Conservation (phyloP, 2,329 filamentous ascomycete species). For the Fusarium nisikadoi region DNA sequence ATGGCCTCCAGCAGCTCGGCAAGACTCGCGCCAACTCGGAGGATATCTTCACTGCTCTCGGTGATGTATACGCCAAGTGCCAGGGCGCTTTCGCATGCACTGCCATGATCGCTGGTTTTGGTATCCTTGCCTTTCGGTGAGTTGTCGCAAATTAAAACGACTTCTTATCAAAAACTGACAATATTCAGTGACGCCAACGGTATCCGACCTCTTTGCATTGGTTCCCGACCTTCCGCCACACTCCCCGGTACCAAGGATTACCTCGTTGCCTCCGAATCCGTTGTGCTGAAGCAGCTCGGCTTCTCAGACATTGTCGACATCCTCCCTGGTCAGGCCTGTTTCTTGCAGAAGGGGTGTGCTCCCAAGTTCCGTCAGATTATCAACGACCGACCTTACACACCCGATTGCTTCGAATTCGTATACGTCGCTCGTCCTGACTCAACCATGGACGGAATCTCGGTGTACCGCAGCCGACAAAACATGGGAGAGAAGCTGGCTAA, state of each 20-base stretch:
- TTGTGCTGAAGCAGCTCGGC: slow-evolving; percentile 83
- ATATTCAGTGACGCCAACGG: slow-evolving; percentile 59
- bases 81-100: slow-evolving; percentile 83
- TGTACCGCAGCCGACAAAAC: slow-evolving; percentile 83
- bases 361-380: slow-evolving; percentile 83
- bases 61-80: slow-evolving; percentile 77
- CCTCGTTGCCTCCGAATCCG: slow-evolving; percentile 90
- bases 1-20: slow-evolving; percentile 81
- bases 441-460: slow-evolving; percentile 87
- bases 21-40: slow-evolving; percentile 83
- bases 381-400: slow-evolving; percentile 74
- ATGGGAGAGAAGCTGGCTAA: slow-evolving; percentile 87
- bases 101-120: slow-evolving; percentile 84
- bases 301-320: slow-evolving; percentile 82
- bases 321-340: slow-evolving; percentile 84
- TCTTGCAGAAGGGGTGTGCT: slow-evolving; percentile 79
- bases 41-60: slow-evolving; percentile 79
- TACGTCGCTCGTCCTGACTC: slow-evolving; percentile 88
- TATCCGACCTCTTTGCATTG: slow-evolving; percentile 84
- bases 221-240: slow-evolving; percentile 74
- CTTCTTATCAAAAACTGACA: slow-evolving; percentile 66
- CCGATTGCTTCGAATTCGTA: slow-evolving; percentile 68
- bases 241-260: slow-evolving; percentile 77
- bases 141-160: slow-evolving; percentile 56
- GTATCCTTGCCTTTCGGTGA: slow-evolving; percentile 78